These are phyloP conservation scores for Thermochaetoides thermophila DNA, from an alignment of 495 filamentous ascomycete genomes.

Conservation along the genomic window DNA sequence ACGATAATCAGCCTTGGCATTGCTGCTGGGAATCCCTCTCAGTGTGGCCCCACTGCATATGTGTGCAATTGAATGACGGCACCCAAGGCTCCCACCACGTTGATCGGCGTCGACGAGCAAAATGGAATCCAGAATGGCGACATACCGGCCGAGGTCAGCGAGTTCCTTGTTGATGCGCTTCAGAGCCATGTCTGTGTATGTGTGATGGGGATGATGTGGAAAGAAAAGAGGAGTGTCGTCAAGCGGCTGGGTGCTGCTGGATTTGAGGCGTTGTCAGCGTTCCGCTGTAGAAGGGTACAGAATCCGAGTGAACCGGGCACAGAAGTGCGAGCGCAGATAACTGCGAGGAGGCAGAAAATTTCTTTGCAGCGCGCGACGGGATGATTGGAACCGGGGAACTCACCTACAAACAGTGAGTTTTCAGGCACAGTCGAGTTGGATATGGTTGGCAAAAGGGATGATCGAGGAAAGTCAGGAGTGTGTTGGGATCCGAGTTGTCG, in stretches of 20 bases:
- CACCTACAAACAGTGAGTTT: slow-evolving; percentile 3
- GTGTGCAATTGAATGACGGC: slow-evolving; percentile 12
- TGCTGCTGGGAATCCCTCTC: slow-evolving; percentile 9
- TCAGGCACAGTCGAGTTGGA: not conserved
- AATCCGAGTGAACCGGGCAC: slow-evolving; percentile 16
- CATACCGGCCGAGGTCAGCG: slow-evolving; percentile 95
- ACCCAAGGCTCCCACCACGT: not conserved
- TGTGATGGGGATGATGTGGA: slow-evolving; percentile 13
- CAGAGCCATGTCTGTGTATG: slow-evolving; percentile 64
- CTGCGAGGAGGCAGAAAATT: no score
- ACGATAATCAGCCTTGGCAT: not conserved
- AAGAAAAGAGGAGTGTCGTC: slow-evolving; percentile 5
- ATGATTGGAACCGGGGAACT: no score
- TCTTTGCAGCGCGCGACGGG: no score
- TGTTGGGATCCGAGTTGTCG: slow-evolving; percentile 9
- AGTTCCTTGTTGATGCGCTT: slow-evolving; percentile 99
- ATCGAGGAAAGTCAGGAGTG: slow-evolving; percentile 4
- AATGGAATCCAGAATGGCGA: slow-evolving; percentile 13
- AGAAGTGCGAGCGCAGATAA: no score
- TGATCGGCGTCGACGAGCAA: slow-evolving; percentile 4
- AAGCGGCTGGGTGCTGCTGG: slow-evolving; percentile 7
- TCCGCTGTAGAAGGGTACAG: slow-evolving; percentile 15
- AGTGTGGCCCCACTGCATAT: slow-evolving; percentile 13
- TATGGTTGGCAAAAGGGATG: not conserved
- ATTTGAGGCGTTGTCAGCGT: slow-evolving; percentile 18